phyloP scores from a whole-genome alignment of 2,329 filamentous ascomycete genomes.

The Penicillium sp. region DNA sequence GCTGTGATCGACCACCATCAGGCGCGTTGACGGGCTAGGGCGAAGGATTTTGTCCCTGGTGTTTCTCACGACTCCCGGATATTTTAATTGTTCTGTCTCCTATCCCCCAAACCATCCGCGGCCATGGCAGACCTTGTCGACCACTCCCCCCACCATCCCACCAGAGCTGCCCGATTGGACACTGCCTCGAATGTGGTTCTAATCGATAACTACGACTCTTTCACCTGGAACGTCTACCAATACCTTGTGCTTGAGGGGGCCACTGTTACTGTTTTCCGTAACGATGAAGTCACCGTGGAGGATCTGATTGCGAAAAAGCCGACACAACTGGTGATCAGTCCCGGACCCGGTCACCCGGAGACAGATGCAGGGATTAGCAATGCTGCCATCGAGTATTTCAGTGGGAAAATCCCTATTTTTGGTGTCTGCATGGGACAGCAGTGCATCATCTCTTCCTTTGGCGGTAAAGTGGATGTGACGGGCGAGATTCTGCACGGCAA shows the following conservation, averaged over 20 bases:
- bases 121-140: conserved; percentile 58
- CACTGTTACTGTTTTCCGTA: conserved; percentile 81
- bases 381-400: conserved; percentile 85
- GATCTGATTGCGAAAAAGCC: conserved; percentile 80
- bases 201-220: conserved; percentile 99
- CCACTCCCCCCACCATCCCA: conserved; percentile 77
- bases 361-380: conserved; percentile 92
- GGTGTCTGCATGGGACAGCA: conserved; percentile 99
- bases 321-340: conserved; percentile 91
- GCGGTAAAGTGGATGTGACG: conserved; percentile 84
- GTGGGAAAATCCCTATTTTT: conserved; percentile 89
- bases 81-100: too few relatives aligned
- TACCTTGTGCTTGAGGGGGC: conserved; percentile 96
- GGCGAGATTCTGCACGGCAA: conserved; percentile 97
- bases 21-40: not conserved
- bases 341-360: conserved; percentile 86
- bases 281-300: conserved; percentile 84
- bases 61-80: too few relatives aligned
- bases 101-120: conserved; percentile 13
- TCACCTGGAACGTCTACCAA: conserved; percentile 99
- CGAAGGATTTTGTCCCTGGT: too few relatives aligned
- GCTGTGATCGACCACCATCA: too few relatives aligned
- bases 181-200: conserved; percentile 88
- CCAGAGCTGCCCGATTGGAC: conserved; percentile 67
- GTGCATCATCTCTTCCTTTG: conserved; percentile 93